Base-by-base conservation (phyloP, 306 rosid genomes). In the Hylodesmum podocarpum region DNA sequence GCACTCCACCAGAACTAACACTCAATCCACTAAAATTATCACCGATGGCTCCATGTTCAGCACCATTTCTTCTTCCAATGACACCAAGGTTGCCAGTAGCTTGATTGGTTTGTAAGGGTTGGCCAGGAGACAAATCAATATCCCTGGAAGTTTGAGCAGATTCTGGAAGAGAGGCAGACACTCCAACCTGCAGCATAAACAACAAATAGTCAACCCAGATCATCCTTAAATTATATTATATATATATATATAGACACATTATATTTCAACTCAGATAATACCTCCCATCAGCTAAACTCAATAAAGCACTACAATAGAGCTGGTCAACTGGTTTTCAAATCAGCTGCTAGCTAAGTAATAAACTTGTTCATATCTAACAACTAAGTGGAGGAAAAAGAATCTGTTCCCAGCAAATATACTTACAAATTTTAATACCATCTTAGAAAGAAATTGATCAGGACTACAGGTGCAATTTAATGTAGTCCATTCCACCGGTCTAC, bases 41-140 rank as follows among this genome's bases (percentile, higher is more conserved):
- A 14, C 99, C 99, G 77, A 96, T 93, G 73, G 98, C 86, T 80
- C 98, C 98, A 76, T 88, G 88, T 59, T 93, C 97, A 50, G 91
- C 82, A 84, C 88, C 93, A 85, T 89, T 92, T 88, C 99, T 96
- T 72, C 99, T 88, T 62, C 99, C 99, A 81, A 92, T 92, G 85
- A 92, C 96, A 31, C 99, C 98, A 58, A 91, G 97, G 86, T 90
- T 86, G 37, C 87, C 85, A 82, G 93, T 75, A 58, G 92, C 78
- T 80, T 89, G 99, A 83, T 70, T 87, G 58, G 92, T 54, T 84
- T 89, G 99, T 59, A 95, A 86, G 72, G 97, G 96, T 86, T 92
- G 99, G 28, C 97, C 97, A 39, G 91, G 94, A 86, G 94, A 90
- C 79, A 88, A 88, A 82, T 95, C 99, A 47, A 81, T 84, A 74